Conservation (phyloP, 2,329 filamentous ascomycete genomes). For the Chaetomium strumarium region DNA sequence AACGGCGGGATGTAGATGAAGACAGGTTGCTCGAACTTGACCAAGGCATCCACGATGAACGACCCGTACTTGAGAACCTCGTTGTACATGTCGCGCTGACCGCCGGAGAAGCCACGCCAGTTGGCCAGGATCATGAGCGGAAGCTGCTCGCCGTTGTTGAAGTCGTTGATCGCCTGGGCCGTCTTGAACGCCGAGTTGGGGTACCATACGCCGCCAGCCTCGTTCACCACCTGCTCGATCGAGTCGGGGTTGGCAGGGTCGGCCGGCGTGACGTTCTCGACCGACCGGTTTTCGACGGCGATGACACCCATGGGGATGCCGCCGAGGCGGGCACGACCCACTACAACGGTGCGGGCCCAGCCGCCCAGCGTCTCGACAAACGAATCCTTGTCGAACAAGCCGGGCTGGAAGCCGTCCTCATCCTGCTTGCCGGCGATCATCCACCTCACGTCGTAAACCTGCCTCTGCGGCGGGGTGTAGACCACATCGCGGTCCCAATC, state of each 20-base stretch:
- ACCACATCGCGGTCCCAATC: conserved; percentile 88
- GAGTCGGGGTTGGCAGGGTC: conserved; percentile 98
- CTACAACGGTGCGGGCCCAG: conserved; percentile 94
- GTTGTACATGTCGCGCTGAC: conserved; percentile 99
- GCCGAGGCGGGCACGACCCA: conserved; percentile 90
- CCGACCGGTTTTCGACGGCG: conserved; percentile 87
- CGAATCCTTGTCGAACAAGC: conserved; percentile 93
- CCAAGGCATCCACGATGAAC: conserved; percentile 95
- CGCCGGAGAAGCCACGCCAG: conserved; percentile 99
- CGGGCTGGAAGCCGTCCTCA: conserved; percentile 77
- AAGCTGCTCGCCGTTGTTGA: conserved; percentile 97
- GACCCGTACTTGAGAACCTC: conserved; percentile 99
- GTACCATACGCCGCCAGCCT: conserved; percentile 99
- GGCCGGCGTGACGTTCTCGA: conserved; percentile 94
- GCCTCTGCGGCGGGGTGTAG: conserved; percentile 75
- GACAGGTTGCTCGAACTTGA: conserved; percentile 97
- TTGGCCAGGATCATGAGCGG: conserved; percentile 99
- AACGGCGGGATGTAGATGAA: conserved; percentile 98
- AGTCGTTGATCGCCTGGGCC: conserved; percentile 95
- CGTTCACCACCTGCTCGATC: conserved; percentile 87
- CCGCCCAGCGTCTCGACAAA: conserved; percentile 95
- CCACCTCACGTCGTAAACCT: conserved; percentile 88
- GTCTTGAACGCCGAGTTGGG: conserved; percentile 99
- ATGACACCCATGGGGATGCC: conserved; percentile 99
- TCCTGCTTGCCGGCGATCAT: conserved; percentile 84